Percentiles rank a stretch among this genome's conserved stretches.
phyloP scores from a whole-genome alignment of 2,329 filamentous ascomycete genomes.

The Calonectria henricotiae region DNA sequence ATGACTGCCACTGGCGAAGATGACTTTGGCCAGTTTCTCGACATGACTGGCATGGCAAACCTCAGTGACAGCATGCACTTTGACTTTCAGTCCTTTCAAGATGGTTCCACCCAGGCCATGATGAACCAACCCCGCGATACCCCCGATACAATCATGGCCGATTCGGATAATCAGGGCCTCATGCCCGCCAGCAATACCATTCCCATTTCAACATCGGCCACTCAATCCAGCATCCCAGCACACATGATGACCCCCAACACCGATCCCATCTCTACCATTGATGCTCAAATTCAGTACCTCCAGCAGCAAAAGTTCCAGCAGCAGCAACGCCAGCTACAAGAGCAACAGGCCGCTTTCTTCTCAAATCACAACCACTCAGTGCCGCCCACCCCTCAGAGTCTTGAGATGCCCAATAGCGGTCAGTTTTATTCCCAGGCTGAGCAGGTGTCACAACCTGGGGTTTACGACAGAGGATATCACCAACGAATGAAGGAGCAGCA shows the following conservation, averaged over 20 bases:
- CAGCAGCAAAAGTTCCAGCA: constrained; percentile 77
- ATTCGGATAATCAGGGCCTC: constrained; percentile 54
- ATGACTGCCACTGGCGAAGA: constrained; percentile 70
- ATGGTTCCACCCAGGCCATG: constrained; percentile 56
- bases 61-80: constrained; percentile 72
- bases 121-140: constrained; percentile 54
- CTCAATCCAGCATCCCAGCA: constrained; percentile 65
- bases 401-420: constrained; percentile 76
- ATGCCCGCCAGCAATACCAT: constrained; percentile 56
- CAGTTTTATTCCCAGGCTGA: constrained; percentile 75
- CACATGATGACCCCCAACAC: constrained; percentile 64
- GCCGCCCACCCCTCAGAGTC: constrained; percentile 86
- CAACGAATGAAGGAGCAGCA: constrained; percentile 79
- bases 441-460: constrained; percentile 69
- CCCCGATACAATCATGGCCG: constrained; percentile 59
- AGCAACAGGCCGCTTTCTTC: constrained; percentile 73
- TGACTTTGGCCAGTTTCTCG: constrained; percentile 77
- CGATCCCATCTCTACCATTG: constrained; percentile 73
- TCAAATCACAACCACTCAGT: constrained; percentile 74
- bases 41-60: constrained; percentile 72
- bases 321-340: constrained; percentile 72
- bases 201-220: constrained; percentile 65
- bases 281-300: constrained; percentile 78
- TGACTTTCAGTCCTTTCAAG: constrained; percentile 73
- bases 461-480: constrained; percentile 77